A percentile compares a stretch with the other conserved stretches of the same genome.
These are phyloP conservation scores for Alliaria petiolata DNA, from an alignment of 345 rosid species.

Conservation along the genomic window DNA sequence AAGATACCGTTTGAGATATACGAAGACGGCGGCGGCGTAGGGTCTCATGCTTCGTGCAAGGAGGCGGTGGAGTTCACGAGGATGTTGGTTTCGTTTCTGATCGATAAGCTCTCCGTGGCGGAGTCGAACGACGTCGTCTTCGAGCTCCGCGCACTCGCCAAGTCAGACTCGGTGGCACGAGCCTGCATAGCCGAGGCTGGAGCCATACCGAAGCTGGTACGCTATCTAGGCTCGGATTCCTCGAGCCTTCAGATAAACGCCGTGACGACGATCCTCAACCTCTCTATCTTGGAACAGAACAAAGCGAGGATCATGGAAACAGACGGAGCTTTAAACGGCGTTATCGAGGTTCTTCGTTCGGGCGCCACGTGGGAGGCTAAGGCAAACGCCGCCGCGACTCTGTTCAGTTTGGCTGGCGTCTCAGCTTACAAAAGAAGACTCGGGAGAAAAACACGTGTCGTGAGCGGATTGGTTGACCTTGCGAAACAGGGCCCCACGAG, in stretches of 20 bases:
- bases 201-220: conserved; percentile 56
- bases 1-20: conserved; percentile 53
- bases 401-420: conserved; percentile 63
- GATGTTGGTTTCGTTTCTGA: conserved; percentile 72
- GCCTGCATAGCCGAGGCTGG: conserved; percentile 78
- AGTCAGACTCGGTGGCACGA: conserved; percentile 66
- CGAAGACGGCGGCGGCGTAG: conserved; percentile 26
- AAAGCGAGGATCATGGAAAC: conserved; percentile 74
- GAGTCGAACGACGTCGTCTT: conserved; percentile 46
- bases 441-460: conserved; percentile 68
- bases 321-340: conserved; percentile 77
- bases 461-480: conserved; percentile 64
- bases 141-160: conserved; percentile 76
- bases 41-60: conserved; percentile 32
- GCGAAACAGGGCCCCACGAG: conserved; percentile 49
- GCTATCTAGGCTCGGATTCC: conserved; percentile 50
- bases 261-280: conserved; percentile 71
- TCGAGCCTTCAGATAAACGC: conserved; percentile 76
- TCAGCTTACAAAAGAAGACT: conserved; percentile 48
- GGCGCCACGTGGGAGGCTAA: conserved; percentile 97
- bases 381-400: conserved; percentile 85
- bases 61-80: conserved; percentile 63
- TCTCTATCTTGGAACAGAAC: conserved; percentile 76
- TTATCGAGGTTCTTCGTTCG: conserved; percentile 70
- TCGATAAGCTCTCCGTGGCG: conserved; percentile 47